Conservation (phyloP, 192 early-diverging fungal genomes). For the Linnemannia zychae region DNA sequence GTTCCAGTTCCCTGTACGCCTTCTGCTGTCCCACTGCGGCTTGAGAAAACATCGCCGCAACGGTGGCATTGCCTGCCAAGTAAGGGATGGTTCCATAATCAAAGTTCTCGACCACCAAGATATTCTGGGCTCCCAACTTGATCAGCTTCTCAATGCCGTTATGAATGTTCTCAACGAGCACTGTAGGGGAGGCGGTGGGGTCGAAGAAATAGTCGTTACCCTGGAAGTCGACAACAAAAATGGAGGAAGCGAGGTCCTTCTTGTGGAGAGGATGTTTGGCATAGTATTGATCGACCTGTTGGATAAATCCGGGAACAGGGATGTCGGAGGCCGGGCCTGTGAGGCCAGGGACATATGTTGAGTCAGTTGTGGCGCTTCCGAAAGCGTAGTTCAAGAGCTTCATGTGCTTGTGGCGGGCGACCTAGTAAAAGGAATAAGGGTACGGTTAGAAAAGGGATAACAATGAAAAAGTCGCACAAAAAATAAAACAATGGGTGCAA, state of each 20-base stretch:
- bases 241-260: background rate
- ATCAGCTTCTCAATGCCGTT: slow-evolving; percentile 21
- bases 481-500: background rate
- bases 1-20: slow-evolving; percentile 20
- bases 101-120: slow-evolving; percentile 39
- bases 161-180: slow-evolving; percentile 15
- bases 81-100: slow-evolving; percentile 26
- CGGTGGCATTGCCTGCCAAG: slow-evolving; percentile 26
- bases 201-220: slow-evolving; percentile 50
- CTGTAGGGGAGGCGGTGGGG: background rate
- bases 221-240: slow-evolving; percentile 41
- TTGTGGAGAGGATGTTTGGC: background rate
- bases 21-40: slow-evolving; percentile 10
- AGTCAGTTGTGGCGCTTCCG: slow-evolving; percentile 58
- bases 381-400: slow-evolving; percentile 58
- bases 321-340: slow-evolving; percentile 22
- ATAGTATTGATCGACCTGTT: slow-evolving; percentile 29
- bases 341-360: slow-evolving; percentile 33
- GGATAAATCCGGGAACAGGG: slow-evolving; percentile 43
- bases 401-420: slow-evolving; percentile 10
- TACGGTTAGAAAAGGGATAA: background rate
- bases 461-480: background rate
- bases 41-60: background rate
- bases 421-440: background rate
- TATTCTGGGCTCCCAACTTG: slow-evolving; percentile 14